phyloP scores from a whole-genome alignment of 2,329 filamentous ascomycete genomes.

The Colletotrichum gloeosporioides region DNA sequence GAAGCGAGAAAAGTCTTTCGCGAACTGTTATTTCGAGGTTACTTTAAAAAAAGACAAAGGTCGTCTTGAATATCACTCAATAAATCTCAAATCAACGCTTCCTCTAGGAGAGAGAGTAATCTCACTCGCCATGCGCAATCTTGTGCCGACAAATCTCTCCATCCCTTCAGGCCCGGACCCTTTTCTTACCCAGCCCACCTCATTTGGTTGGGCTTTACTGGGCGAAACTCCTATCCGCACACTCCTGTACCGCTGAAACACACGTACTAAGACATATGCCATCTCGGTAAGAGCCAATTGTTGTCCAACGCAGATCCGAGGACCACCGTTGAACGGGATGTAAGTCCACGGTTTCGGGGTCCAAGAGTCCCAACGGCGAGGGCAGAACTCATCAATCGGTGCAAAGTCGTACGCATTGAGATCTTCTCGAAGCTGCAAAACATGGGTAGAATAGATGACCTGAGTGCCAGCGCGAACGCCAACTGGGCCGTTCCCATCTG shows the following conservation, averaged over 20 bases:
- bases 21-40: neutral
- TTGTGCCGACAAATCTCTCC: neutral
- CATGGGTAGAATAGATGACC: neutral
- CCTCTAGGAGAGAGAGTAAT: neutral
- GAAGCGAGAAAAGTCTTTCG: too few relatives aligned
- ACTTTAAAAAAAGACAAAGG: too few relatives aligned
- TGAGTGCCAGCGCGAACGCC: slow-evolving; percentile 33
- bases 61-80: neutral
- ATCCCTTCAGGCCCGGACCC: neutral
- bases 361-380: slow-evolving; percentile 56
- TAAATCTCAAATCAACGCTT: neutral
- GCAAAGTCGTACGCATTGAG: slow-evolving; percentile 23
- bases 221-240: neutral
- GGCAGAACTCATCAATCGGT: slow-evolving; percentile 29
- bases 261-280: neutral
- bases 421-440: neutral
- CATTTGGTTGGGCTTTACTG: neutral
- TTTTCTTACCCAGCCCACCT: neutral
- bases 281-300: neutral
- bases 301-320: slow-evolving; percentile 46
- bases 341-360: slow-evolving; percentile 56
- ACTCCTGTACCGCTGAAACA: slow-evolving; percentile 32
- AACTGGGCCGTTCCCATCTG: slow-evolving; percentile 58
- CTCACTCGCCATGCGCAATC: neutral
- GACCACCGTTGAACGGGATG: slow-evolving; percentile 58